phyloP scores from a whole-genome alignment of 2,329 filamentous ascomycete species.

The Colletotrichum lindemuthianum region DNA sequence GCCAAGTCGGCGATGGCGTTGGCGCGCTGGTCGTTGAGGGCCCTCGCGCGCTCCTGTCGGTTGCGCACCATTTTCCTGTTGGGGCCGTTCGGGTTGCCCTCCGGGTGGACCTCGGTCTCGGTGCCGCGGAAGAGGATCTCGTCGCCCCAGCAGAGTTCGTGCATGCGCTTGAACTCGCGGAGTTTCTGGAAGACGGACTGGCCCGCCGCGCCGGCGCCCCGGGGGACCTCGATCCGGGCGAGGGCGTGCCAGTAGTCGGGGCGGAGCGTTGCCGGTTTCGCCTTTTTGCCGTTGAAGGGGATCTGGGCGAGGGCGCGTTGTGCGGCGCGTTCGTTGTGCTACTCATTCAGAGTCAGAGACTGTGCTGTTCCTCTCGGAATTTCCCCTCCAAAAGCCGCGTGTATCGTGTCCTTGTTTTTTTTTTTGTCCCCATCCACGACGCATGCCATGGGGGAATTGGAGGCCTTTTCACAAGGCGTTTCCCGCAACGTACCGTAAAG shows the following conservation, averaged over 20 bases:
- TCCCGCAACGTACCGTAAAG: conserved; percentile 53
- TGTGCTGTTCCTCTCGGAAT: neutral
- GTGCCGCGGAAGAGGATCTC: conserved; percentile 51
- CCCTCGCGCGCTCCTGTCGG: conserved; percentile 57
- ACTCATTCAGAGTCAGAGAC: too few species aligned
- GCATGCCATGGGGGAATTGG: neutral
- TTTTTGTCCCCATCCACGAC: neutral
- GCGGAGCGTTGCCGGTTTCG: conserved; percentile 69
- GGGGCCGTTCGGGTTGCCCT: conserved; percentile 34
- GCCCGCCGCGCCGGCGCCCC: conserved; percentile 62
- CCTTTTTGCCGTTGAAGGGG: conserved; percentile 75
- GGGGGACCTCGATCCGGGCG: conserved; percentile 67
- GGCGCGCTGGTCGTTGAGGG: conserved; percentile 68
- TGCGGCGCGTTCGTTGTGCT: too few species aligned
- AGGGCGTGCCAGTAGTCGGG: conserved; percentile 75
- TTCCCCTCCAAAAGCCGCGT: neutral
- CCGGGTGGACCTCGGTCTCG: conserved; percentile 35
- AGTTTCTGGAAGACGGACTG: conserved; percentile 70
- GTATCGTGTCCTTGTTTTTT: too few species aligned
- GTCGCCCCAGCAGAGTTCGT: conserved; percentile 70
- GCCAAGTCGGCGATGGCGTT: conserved; percentile 74
- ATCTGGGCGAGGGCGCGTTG: conserved; percentile 62
- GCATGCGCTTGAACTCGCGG: conserved; percentile 70
- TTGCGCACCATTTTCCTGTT: conserved; percentile 47
- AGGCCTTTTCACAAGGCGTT: neutral